Evolutionary conservation across 2,329 filamentous ascomycete genomes (phyloP), one percentile per base, ranked within the genome.

Genomic region (Colletotrichum siamense): DNA sequence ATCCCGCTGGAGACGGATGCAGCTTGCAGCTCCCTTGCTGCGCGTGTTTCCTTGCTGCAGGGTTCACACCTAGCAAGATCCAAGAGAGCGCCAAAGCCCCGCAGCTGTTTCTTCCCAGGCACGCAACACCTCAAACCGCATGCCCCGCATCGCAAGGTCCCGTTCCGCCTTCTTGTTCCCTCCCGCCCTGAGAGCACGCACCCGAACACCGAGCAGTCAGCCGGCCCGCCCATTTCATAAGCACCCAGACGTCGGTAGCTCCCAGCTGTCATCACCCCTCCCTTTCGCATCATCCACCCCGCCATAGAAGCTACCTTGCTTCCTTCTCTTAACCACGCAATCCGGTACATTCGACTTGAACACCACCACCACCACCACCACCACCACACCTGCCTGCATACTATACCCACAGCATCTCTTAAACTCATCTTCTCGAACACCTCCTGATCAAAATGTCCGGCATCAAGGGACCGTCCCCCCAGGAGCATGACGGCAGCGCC

Each of bases 401-500:
- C 30, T n/a, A 52, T 22, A 28, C 18, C 28, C 30, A 30, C 32
- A 13, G 9, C 36, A 64, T 30, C 26, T 30, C 26, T 61, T 63
- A 8, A 13, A 24, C 6, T 13, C 28, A 22, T 34, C 28, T 22
- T 32, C 30, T 34, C 30, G 30, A 63, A 32, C 18, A 32, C 24
- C 24, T 32, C 34, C 39, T 22, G 22, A 26, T 18, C 24, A 82
- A 81, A 76, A 87, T 89, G 85, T 88, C 88, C 75, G 86, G 85
- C 71, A 84, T 89, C 84, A 92, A 92, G 81, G 90, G 89, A 75
- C 90, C 90, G n/a, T 86, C 87, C 78, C 86, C 88, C 70, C 87
- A 92, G 83, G 87, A 90, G 80, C 89, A 92, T 85, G 89, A 93
- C 83, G 94, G 95, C 85, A 92, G 92, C 81, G 89, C 88, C 82